Base-by-base conservation (phyloP, 805 yeast genomes). In the Saturnispora hagleri region DNA sequence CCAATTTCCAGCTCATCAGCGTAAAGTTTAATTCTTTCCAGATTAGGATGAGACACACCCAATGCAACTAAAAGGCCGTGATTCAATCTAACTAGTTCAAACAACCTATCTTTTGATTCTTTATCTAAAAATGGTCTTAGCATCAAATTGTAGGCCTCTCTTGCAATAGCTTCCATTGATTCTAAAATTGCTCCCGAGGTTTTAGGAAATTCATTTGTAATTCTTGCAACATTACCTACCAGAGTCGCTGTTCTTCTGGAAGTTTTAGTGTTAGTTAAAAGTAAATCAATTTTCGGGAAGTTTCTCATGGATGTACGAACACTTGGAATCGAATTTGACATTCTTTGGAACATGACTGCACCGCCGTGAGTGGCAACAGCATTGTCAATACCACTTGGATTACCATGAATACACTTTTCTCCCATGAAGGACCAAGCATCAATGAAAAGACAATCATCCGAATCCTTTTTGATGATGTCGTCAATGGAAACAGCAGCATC, bases 291-390 rank as follows among this genome's bases (percentile, higher is more conserved):
- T 3, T 84, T 76, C 0, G 97, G 96, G 65, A 89, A 81, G 53
- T 79, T 77, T 53, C 84, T 73, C 77, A 86, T 81, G 18, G 82
- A 74, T 9, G 84, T 79, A 55, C 89, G 70, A n/a, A 76, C 76
- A 49, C 83, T 76, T 20, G 87, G 86, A 50, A 74, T 60, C 2
- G 84, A 76, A 51, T 71, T 69, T 17, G 69, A 68, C 71, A 65
- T 71, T 61, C 95, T 78, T 68, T 86, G 91, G 69, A 82, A 91
- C 80, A 84, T 73, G 1, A 93, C 96, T 0, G 98, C 98, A 46
- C 97, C 97, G 22, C 99, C 99, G 58, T 82, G 83, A 0, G 97
- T 86, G 2, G 98, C 95, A 47, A 91, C 97, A 0, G 97, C 89
- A 63, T 93, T 93, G 66, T 93, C 99, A 50, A 93, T 89, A 12